Evolutionary conservation across 805 yeast genomes (phyloP).

Genomic region (Yamadazyma nakazawae): DNA sequence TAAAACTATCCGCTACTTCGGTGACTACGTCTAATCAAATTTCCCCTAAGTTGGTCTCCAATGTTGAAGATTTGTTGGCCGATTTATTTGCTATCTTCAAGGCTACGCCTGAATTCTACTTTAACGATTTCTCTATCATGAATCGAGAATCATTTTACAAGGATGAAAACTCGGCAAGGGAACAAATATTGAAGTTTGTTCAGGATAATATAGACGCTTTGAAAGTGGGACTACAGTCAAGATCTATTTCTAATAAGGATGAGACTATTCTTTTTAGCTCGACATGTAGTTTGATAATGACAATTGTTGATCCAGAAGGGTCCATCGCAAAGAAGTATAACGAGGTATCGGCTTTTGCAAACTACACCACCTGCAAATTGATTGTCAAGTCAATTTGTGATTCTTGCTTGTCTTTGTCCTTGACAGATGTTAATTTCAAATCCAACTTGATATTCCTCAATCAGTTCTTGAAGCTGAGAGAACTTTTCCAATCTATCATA

Average conservation of each 20-base stretch:
- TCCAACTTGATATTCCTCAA: slow-evolving; percentile 34
- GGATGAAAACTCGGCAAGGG: slow-evolving; percentile 15
- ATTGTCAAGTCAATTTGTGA: slow-evolving; percentile 35
- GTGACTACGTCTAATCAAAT: not conserved
- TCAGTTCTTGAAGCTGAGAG: slow-evolving; percentile 28
- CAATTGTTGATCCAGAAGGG: slow-evolving; percentile 22
- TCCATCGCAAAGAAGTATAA: slow-evolving; percentile 17
- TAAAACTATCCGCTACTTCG: slow-evolving; percentile 9
- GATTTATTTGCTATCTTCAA: slow-evolving; percentile 32
- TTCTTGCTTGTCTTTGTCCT: slow-evolving; percentile 29
- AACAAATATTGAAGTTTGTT: slow-evolving; percentile 17
- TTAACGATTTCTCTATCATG: slow-evolving; percentile 25
- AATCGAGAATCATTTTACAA: slow-evolving; percentile 14
- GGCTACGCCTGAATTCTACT: slow-evolving; percentile 32
- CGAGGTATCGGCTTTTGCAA: slow-evolving; percentile 24
- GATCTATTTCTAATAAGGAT: slow-evolving; percentile 11
- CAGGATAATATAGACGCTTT: slow-evolving; percentile 22
- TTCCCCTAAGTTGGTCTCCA: slow-evolving; percentile 1
- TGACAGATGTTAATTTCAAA: slow-evolving; percentile 36
- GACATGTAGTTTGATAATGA: slow-evolving; percentile 31
- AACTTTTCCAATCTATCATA: slow-evolving; percentile 13
- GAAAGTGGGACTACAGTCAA: slow-evolving; percentile 17
- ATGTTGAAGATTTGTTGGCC: slow-evolving; percentile 29
- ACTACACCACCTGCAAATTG: slow-evolving; percentile 26
- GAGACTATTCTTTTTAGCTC: slow-evolving; percentile 27